Conservation (phyloP, 73 alveolate genomes). For the Blepharisma stoltei region DNA sequence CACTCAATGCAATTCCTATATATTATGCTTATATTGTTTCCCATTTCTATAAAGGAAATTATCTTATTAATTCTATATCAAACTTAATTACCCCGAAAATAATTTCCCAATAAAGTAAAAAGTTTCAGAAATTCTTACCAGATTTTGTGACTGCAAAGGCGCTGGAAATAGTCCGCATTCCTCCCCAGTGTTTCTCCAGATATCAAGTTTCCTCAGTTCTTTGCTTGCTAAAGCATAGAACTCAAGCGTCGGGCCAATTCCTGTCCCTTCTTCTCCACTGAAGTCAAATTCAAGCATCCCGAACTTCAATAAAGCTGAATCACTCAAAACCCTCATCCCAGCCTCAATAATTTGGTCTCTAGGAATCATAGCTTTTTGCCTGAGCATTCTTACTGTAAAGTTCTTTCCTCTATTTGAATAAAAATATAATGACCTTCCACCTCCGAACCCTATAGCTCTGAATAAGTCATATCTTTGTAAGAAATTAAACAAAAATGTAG, state of each 20-base stretch:
- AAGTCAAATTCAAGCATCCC: constrained; percentile 76
- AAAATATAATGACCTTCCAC: constrained; percentile 9
- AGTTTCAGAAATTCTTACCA: constrained; percentile 45
- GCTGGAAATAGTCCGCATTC: constrained; percentile 75
- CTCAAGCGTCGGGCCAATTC: constrained; percentile 94
- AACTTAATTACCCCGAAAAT: no score
- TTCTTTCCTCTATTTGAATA: background rate
- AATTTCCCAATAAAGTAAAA: constrained; percentile 72
- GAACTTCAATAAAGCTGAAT: constrained; percentile 30
- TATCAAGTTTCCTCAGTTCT: constrained; percentile 46
- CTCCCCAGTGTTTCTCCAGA: constrained; percentile 67
- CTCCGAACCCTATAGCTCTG: constrained; percentile 22
- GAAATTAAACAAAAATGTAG: constrained; percentile 18
- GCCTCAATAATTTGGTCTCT: constrained; percentile 43
- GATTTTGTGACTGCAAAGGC: constrained; percentile 56
- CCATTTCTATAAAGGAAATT: no score
- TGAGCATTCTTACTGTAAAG: constrained; percentile 36
- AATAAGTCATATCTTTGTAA: background rate
- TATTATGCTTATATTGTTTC: no score
- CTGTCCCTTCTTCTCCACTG: constrained; percentile 88
- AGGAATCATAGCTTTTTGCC: constrained; percentile 44
- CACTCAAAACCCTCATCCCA: constrained; percentile 34
- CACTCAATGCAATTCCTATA: no score
- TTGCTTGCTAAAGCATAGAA: constrained; percentile 64
- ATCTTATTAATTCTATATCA: no score